Base-by-base conservation (phyloP, 1,284 basidiomycete species). In the Tetrapyrgos nigripes region DNA sequence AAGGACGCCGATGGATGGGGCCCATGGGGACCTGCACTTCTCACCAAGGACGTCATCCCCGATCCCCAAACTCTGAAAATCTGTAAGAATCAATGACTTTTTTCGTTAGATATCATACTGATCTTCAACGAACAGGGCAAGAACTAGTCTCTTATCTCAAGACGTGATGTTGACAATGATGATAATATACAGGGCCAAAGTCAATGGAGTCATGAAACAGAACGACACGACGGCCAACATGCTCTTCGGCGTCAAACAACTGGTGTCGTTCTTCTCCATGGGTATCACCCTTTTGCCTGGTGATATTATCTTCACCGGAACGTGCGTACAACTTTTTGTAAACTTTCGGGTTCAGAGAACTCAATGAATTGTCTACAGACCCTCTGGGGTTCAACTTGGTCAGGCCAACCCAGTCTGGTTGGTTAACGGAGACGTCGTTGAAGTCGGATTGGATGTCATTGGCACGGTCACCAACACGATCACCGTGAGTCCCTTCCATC, bases 241-340 rank as follows among this genome's bases (percentile, higher is more conserved):
- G 76, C 77, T 79, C 17, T 81, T 79, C 60, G 71, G 71, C 23
- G 77, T 80, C 37, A 76, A 76, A 46, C 70, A 79, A 40, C 64
- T 79, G 1, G 77, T 85, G 27, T 79, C 82, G 9, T 81, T 81
- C 73, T 77, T 85, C 62, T 84, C 83, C 0, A 81, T 83, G 73
- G 85, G 85, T 2, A 83, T 81, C 5, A 87, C 85, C 0, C 70
- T 89, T 14, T 69, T 78, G 6, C 75, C 81, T 4, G 86, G 85
- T 4, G 84, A 85, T 17, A 70, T 88, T 17, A 84, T 88, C 62
- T 80, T 84, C 63, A 87, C 85, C 44, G 83, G 83, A 62, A 82
- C 82, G 76, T 74, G 45, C 70, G 75, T 70, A 29, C 4, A 24
- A 23, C 40, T 14, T 35, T 29, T 24, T 28, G 17, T 40, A 40